Evolutionary conservation across 257 asterid species (phyloP), one percentile per base, ranked within the genome.

Genomic region (Scutellaria baicalensis): DNA sequence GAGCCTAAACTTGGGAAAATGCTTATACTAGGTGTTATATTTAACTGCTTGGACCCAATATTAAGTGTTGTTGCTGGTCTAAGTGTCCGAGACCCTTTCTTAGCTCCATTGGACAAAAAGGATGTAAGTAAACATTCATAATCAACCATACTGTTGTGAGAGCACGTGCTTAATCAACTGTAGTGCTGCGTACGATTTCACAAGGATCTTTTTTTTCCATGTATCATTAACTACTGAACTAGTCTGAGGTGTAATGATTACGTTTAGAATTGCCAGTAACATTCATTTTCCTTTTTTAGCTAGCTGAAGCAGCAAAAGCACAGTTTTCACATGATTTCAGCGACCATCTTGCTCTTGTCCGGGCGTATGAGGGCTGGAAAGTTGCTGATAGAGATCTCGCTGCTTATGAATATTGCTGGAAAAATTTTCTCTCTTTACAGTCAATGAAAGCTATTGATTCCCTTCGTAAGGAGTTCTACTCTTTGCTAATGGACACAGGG

Each of bases 1-100:
- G 98, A 90, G 87, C 98, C 98, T 69, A 93, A 93, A 81, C 93
- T 90, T 63, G 98, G 98, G 77, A 93, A 93, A 78, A 93, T 93
- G 97, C 96, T 93, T 78, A 72, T 93, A 75, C 87, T 87, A 73
- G 98, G 98, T 76, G 90, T 92, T 20, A 83, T 77, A 69, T 84
- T 93, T 69, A 85, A 90, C 78, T 93, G 98, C 84, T 82, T 93
- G 86, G 98, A 93, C 56, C 98, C 98, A 17, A 82, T 93, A 79
- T 81, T 93, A 80, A 90, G 89, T 77, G 75, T 93, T 66, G 98
- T 89, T 76, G 90, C 97, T 80, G 93, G 96, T 78, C 80, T 93
- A 52, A 85, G 90, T 77, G 96, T 90, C 67, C 97, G 96, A 38
- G 98, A 93, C 81, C 98, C 98, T 64, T 93, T 93, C 81, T 80